Evolutionary conservation across 768 basidiomycete species (phyloP), one percentile per base, ranked within the genome.

Genomic region (Tricholomella constricta): DNA sequence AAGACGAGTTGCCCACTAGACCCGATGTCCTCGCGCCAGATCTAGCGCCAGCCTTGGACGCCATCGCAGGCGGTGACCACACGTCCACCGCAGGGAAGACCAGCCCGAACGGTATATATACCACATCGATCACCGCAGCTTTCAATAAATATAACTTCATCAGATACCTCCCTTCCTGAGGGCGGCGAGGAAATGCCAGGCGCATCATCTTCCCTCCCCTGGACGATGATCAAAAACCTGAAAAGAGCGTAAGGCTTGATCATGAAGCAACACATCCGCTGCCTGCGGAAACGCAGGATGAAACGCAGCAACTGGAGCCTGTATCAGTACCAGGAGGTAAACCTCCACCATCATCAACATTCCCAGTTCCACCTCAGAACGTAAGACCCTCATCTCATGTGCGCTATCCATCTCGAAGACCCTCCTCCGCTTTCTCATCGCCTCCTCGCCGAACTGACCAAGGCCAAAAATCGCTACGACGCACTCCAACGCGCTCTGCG

Each of bases 361-460:
- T 22, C 14, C 45, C 29, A 29, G 9, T n/a, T 14, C 26, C 19
- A n/a, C n/a, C n/a, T 6, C 42, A 17, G 2, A 7, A 10, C 31
- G 22, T 41, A 42, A 15, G 12, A 11, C 22, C 25, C 14, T n/a
- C n/a, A n/a, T n/a, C n/a, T n/a, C n/a, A n/a, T n/a, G n/a, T n/a
- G n/a, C n/a, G n/a, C n/a, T n/a, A n/a, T n/a, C n/a, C n/a, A n/a
- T n/a, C n/a, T n/a, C n/a, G n/a, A n/a, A n/a, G n/a, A n/a, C n/a
- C n/a, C n/a, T n/a, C n/a, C n/a, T n/a, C 54, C 60, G 41, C 31
- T 45, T 8, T 54, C 43, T 9, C 73, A 71, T 48, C 69, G 69
- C 2, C 72, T 87, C 9, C 69, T 89, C 5, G 63, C 67, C 0
- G 75, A 77, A 10, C 75, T 89, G 1, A 62, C 57, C 0, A 59